phyloP scores from a whole-genome alignment of 2,329 filamentous ascomycete species.

The Sarocladium strictum region DNA sequence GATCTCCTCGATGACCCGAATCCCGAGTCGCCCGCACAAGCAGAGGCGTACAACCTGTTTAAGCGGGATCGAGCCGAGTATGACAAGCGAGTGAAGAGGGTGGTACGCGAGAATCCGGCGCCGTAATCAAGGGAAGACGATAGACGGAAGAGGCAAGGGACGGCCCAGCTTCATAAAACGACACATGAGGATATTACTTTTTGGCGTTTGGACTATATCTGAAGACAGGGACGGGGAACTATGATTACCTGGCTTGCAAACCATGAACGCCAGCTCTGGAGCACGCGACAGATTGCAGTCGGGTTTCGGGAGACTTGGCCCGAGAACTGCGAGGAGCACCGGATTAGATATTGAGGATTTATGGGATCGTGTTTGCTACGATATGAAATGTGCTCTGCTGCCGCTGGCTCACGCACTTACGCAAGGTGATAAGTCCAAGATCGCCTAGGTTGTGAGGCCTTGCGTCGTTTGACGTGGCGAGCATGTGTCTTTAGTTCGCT shows the following conservation, averaged over 20 bases:
- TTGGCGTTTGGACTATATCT: slow-evolving; percentile 9
- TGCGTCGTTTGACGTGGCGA: no score
- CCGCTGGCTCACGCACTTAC: no score
- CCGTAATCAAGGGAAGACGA: slow-evolving; percentile 39
- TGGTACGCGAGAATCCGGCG: slow-evolving; percentile 85
- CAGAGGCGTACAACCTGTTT: slow-evolving; percentile 94
- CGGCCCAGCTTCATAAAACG: background rate
- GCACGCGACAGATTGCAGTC: background rate
- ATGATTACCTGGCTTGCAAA: background rate
- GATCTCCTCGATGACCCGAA: slow-evolving; percentile 95
- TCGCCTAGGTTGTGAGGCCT: no score
- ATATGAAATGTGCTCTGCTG: background rate
- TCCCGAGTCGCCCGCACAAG: slow-evolving; percentile 92
- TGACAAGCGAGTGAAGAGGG: slow-evolving; percentile 77
- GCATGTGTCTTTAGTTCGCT: no score
- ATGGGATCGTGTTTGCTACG: background rate
- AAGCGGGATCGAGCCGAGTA: slow-evolving; percentile 86
- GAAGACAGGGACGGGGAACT: background rate
- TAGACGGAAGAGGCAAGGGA: background rate
- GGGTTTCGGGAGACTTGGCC: background rate
- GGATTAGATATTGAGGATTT: background rate
- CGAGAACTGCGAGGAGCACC: background rate
- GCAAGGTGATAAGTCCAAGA: background rate
- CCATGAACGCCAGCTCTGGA: background rate
- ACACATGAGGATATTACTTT: background rate